Percentiles rank a stretch among this genome's conserved stretches.
phyloP scores from a whole-genome alignment of 2,329 filamentous ascomycete genomes.

The Fusarium nanum region DNA sequence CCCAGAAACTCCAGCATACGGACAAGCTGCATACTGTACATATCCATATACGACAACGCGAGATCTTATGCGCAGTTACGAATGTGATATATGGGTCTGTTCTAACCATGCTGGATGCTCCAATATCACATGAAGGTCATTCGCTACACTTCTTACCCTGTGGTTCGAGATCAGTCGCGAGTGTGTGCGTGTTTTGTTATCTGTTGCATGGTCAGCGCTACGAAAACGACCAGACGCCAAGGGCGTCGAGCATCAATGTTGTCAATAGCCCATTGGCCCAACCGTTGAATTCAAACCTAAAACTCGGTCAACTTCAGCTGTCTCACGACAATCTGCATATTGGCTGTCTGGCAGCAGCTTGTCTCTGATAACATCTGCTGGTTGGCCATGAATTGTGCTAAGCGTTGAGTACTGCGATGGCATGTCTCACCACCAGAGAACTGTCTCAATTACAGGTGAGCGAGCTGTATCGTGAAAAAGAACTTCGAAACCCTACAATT shows the following conservation, averaged over 20 bases:
- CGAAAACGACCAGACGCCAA: conserved; percentile 6
- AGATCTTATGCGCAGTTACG: background rate
- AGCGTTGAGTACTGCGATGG: conserved; percentile 24
- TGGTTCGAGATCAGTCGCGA: background rate
- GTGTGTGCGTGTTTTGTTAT: background rate
- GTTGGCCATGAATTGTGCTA: conserved; percentile 5
- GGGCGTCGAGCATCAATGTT: background rate
- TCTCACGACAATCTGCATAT: conserved; percentile 20
- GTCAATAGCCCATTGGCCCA: conserved; percentile 12
- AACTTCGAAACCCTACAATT: conserved; percentile 7
- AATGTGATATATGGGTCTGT: background rate
- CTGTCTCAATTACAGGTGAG: conserved; percentile 12
- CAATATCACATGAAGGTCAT: background rate
- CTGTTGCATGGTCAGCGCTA: background rate
- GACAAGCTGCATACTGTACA: background rate
- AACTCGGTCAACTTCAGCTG: background rate
- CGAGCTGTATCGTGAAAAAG: background rate
- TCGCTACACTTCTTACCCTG: background rate
- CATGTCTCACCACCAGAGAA: conserved; percentile 29
- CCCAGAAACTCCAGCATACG: conserved; percentile 15
- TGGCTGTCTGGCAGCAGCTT: conserved; percentile 26
- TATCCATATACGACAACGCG: background rate
- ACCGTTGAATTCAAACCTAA: conserved; percentile 5
- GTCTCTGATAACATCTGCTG: conserved; percentile 8
- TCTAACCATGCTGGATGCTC: background rate